phyloP scores from a whole-genome alignment of 108 stramenopile species.

The Cyclotella distinguenda region DNA sequence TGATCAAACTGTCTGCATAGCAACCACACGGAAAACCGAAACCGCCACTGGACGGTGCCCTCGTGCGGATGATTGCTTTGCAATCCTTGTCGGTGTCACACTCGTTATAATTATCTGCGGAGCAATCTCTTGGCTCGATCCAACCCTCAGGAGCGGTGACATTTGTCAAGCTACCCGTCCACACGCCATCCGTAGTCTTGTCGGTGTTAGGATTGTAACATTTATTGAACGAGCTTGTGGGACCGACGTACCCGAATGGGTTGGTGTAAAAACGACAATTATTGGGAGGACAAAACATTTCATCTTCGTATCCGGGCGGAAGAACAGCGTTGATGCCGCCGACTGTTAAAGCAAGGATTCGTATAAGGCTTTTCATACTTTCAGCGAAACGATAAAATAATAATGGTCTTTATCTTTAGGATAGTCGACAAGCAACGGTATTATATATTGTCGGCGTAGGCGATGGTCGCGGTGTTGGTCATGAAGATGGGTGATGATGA shows the following conservation, averaged over 20 bases:
- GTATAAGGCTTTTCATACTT: too few relatives aligned
- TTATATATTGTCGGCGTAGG: too few relatives aligned
- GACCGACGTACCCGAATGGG: conserved; percentile 7
- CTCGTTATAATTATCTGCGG: not conserved
- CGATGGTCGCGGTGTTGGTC: too few relatives aligned
- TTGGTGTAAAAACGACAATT: conserved; percentile 22
- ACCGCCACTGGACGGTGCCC: not conserved
- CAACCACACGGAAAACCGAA: not conserved
- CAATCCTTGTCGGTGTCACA: conserved; percentile 3
- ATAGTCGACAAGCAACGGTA: too few relatives aligned
- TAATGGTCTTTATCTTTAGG: too few relatives aligned
- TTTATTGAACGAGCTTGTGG: conserved; percentile 1
- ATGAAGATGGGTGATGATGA: too few relatives aligned
- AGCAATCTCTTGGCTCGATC: not conserved
- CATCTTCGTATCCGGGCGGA: conserved; percentile 31
- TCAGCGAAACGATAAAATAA: too few relatives aligned
- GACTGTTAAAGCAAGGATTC: not conserved
- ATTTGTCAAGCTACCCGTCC: conserved; percentile 7
- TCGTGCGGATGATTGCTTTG: not conserved
- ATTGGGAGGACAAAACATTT: conserved; percentile 3
- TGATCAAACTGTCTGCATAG: not conserved
- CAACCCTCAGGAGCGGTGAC: conserved; percentile 1
- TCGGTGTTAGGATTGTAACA: conserved; percentile 6
- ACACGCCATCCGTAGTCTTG: conserved; percentile 6
- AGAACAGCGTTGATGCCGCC: not conserved